A percentile compares a stretch with the other conserved stretches of the same genome.
These are phyloP conservation scores for Sergeia podlipaevii DNA, from an alignment of 208 protist genomes.

Conservation along the genomic window DNA sequence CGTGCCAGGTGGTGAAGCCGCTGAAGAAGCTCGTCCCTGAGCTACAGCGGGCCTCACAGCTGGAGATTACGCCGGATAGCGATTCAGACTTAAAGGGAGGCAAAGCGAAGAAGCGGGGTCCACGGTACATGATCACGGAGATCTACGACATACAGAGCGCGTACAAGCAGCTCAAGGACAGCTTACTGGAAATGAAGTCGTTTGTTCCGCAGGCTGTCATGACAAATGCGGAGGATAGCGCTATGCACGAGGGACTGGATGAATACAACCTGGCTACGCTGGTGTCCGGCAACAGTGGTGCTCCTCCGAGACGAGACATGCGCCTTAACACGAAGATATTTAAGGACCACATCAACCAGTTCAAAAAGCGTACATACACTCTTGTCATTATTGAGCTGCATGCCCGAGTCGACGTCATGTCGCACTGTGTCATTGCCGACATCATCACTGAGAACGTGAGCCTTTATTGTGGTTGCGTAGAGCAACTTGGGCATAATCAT, in stretches of 20 bases:
- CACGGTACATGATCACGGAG: conserved; percentile 33
- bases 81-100: conserved; percentile 15
- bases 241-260: background rate
- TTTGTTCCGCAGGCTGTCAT: conserved; percentile 43
- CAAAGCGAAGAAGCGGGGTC: too few species aligned
- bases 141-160: conserved; percentile 36
- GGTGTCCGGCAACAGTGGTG: background rate
- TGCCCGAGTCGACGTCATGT: conserved; percentile 15
- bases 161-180: conserved; percentile 30
- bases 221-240: conserved; percentile 10
- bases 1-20: conserved; percentile 27
- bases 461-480: conserved; percentile 42
- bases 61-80: conserved; percentile 35
- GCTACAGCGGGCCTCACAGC: conserved; percentile 43
- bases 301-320: conserved; percentile 20
- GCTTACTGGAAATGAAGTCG: conserved; percentile 43
- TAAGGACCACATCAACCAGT: conserved; percentile 58
- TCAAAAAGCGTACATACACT: conserved; percentile 35
- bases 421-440: conserved; percentile 23
- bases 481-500: conserved; percentile 42
- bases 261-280: background rate
- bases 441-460: conserved; percentile 17
- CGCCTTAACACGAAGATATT: conserved; percentile 64
- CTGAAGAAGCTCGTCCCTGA: conserved; percentile 30
- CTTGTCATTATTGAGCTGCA: conserved; percentile 57